phyloP scores from a whole-genome alignment of 2,329 filamentous ascomycete genomes.

The Talaromyces sp. region DNA sequence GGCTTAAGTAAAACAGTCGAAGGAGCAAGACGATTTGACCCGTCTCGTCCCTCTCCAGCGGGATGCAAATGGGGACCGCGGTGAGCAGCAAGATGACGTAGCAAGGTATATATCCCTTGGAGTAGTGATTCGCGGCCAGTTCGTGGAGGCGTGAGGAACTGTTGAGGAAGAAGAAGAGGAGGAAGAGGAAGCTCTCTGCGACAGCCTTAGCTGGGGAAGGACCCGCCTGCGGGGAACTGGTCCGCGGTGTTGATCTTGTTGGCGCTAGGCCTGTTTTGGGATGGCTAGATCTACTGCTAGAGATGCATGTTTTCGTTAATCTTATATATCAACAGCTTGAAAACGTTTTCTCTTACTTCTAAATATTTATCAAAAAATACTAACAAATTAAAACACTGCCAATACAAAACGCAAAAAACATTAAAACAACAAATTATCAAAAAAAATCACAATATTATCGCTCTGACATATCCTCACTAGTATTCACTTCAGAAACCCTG shows the following conservation, averaged over 20 bases:
- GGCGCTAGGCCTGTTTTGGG: not conserved
- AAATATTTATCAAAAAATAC: not conserved
- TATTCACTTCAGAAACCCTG: slow-evolving; percentile 32
- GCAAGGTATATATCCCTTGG: not conserved
- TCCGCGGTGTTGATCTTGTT: not conserved
- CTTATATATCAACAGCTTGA: not conserved
- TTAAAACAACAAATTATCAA: not conserved
- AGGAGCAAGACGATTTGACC: too few species aligned
- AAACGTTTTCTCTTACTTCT: not conserved
- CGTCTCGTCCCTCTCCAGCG: not conserved
- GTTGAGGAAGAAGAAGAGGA: not conserved
- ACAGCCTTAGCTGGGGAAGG: not conserved
- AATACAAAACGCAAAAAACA: not conserved
- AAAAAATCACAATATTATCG: not conserved
- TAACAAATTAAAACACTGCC: not conserved
- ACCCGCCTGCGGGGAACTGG: not conserved
- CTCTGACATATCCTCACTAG: slow-evolving; percentile 71
- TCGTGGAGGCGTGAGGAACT: not conserved
- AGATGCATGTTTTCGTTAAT: not conserved
- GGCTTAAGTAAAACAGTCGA: not conserved
- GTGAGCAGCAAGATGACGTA: too few species aligned
- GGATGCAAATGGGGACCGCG: not conserved
- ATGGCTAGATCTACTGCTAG: not conserved
- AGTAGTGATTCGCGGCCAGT: not conserved
- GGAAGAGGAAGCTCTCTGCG: not conserved